Evolutionary conservation across 495 filamentous ascomycete genomes (phyloP).

Genomic region (Hypoxylon intermedium): DNA sequence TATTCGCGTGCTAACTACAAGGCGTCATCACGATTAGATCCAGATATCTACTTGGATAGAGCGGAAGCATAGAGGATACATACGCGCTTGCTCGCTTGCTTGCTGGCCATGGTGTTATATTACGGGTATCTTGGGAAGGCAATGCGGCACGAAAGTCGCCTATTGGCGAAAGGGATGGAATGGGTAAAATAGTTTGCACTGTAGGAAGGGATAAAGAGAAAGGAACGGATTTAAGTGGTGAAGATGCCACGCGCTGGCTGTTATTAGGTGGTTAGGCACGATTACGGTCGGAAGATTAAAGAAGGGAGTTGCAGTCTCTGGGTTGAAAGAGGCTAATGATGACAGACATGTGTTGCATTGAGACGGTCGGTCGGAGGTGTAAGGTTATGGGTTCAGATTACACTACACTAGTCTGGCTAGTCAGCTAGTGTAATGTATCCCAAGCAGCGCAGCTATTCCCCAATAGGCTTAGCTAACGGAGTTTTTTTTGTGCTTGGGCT

Average conservation of each 20-base stretch:
- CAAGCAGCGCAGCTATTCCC: too few species aligned
- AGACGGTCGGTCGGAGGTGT: not conserved
- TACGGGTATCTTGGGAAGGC: slow-evolving; percentile 58
- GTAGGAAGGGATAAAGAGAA: not conserved
- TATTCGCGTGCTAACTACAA: slow-evolving; percentile 89
- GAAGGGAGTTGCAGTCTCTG: slow-evolving; percentile 2
- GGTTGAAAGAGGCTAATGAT: slow-evolving; percentile 31
- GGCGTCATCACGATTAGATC: slow-evolving; percentile 15
- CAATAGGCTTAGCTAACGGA: not conserved
- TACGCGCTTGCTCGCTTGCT: slow-evolving; percentile 84
- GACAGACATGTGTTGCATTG: not conserved
- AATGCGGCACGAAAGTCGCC: slow-evolving; percentile 57
- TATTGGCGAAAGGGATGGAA: not conserved
- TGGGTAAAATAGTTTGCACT: not conserved
- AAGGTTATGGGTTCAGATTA: too few species aligned
- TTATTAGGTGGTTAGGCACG: slow-evolving; percentile 2
- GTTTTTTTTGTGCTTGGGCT: not conserved
- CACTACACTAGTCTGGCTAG: too few species aligned
- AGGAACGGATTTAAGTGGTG: slow-evolving; percentile 1
- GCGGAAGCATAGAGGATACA: slow-evolving; percentile 41
- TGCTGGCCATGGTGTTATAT: slow-evolving; percentile 75
- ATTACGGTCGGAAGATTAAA: not conserved
- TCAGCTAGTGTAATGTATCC: too few species aligned
- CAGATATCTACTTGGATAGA: not conserved
- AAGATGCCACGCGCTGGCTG: not conserved